phyloP scores from a whole-genome alignment of 2,329 filamentous ascomycete genomes.

The Ophiostoma montium region DNA sequence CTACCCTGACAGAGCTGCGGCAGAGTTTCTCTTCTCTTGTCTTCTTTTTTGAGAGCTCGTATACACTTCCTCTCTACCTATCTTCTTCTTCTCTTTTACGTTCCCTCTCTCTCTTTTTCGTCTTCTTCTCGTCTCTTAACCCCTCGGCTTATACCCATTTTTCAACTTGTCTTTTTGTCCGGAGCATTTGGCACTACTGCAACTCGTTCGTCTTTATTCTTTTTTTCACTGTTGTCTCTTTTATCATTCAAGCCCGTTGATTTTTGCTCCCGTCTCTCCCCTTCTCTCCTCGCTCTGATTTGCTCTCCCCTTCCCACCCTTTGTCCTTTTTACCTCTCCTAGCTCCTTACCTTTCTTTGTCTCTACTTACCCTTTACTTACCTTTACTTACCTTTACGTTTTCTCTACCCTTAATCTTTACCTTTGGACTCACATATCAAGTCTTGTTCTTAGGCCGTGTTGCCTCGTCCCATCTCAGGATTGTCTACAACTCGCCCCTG shows the following conservation, averaged over 20 bases:
- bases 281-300: background rate
- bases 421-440: no score
- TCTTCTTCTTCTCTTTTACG: background rate
- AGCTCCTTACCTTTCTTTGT: background rate
- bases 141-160: background rate
- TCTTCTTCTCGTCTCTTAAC: background rate
- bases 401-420: background rate
- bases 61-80: no score
- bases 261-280: background rate
- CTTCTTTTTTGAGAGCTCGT: no score
- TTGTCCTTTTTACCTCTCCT: background rate
- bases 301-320: background rate
- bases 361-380: background rate
- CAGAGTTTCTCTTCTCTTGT: background rate
- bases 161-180: background rate
- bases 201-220: background rate
- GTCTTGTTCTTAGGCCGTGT: no score
- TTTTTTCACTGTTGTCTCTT: background rate
- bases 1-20: no score
- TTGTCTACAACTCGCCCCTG: no score
- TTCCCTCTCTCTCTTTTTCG: background rate
- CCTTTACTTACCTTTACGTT: background rate
- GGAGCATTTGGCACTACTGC: conserved; percentile 5
- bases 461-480: no score
- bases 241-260: background rate